Evolutionary conservation across 306 rosid species (phyloP).

Genomic region (Carpinus viminea): DNA sequence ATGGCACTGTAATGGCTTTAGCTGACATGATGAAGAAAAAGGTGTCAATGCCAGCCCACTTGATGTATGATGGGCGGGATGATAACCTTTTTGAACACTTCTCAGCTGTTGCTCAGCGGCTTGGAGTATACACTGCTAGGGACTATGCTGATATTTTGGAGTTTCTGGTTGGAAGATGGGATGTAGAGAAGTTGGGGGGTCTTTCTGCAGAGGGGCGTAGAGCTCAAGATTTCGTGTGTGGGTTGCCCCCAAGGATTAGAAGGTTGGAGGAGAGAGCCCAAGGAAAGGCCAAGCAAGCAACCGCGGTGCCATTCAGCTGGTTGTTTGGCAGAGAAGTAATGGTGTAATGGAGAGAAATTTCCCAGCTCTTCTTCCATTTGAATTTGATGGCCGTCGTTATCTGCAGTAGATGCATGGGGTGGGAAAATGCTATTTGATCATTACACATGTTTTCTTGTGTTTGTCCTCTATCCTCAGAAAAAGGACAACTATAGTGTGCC

Average conservation of each 20-base stretch:
- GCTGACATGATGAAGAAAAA: constrained; percentile 66
- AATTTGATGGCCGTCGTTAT: background rate
- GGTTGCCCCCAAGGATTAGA: constrained; percentile 48
- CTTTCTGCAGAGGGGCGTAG: constrained; percentile 45
- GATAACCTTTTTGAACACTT: constrained; percentile 46
- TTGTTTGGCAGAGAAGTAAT: constrained; percentile 37
- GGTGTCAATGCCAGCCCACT: constrained; percentile 59
- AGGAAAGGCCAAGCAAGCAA: constrained; percentile 46
- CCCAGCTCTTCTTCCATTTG: background rate
- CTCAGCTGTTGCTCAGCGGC: constrained; percentile 53
- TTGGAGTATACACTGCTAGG: constrained; percentile 52
- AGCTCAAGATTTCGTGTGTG: constrained; percentile 53
- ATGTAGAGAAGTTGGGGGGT: constrained; percentile 47
- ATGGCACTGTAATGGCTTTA: constrained; percentile 52
- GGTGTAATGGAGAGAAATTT: constrained; percentile 15
- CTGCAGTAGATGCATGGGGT: no score
- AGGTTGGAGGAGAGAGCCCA: constrained; percentile 53
- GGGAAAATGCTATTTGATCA: background rate
- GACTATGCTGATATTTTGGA: constrained; percentile 64
- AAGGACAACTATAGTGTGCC: background rate
- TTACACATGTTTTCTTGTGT: constrained; percentile 11
- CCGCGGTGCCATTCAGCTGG: constrained; percentile 53
- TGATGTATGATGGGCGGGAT: constrained; percentile 53
- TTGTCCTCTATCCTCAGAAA: background rate
- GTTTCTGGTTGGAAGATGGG: constrained; percentile 57